Evolutionary conservation across 306 rosid species (phyloP).

Genomic region (Fragaria ananassa): DNA sequence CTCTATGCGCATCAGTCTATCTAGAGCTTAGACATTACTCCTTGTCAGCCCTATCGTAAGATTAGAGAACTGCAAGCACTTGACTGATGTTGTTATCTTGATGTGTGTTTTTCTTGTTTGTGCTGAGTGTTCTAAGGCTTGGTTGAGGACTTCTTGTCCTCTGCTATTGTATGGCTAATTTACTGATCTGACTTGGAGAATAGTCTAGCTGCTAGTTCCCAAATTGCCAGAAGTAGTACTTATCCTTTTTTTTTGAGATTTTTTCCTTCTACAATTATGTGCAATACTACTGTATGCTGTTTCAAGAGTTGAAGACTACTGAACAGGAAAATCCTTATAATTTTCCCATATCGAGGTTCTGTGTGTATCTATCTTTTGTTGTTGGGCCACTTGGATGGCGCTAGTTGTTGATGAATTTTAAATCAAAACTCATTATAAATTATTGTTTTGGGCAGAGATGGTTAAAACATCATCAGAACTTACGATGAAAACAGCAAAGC

Average conservation of each 20-base stretch:
- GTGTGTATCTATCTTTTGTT: slow-evolving; percentile 1
- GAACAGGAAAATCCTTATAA: neutral
- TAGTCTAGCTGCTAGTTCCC: neutral
- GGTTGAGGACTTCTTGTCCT: neutral
- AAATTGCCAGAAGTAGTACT: neutral
- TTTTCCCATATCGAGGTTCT: neutral
- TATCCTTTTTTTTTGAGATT: neutral
- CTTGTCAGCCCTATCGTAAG: neutral
- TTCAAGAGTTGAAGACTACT: neutral
- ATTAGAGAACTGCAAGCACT: neutral
- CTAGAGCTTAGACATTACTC: neutral
- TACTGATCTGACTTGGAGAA: neutral
- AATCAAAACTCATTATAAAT: slow-evolving; percentile 13
- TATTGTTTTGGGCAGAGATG: slow-evolving; percentile 48
- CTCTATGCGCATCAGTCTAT: neutral
- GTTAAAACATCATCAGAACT: slow-evolving; percentile 58
- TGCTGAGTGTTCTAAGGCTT: neutral
- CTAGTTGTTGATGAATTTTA: neutral
- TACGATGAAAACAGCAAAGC: slow-evolving; percentile 36
- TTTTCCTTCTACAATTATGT: neutral
- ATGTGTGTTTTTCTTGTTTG: neutral
- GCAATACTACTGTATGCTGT: neutral
- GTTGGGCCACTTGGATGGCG: slow-evolving; percentile 3
- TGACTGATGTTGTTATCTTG: neutral
- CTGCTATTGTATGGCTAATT: neutral